Base-by-base conservation (phyloP, 148 eudicot genomes). In the Fagopyrum homotropicum region DNA sequence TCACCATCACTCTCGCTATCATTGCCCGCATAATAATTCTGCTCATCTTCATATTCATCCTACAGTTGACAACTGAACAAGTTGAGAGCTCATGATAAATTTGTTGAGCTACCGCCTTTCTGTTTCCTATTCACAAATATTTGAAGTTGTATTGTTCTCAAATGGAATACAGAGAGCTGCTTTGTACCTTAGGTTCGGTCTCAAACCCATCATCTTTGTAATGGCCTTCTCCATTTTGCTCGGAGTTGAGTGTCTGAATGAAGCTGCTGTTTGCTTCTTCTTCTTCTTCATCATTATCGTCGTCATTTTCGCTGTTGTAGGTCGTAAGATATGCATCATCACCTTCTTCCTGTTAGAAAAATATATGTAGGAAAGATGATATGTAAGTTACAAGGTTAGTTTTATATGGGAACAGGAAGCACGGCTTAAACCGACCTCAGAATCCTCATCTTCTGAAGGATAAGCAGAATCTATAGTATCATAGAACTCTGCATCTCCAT, bases 361-460 rank as follows among this genome's bases (percentile, higher is more conserved):
- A 35, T 35, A 35, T 35, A 35, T 35, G 40, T 45, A 54, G 57
- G 54, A 35, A 12, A 40, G 45, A 64, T 11, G 2, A 48, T 46
- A 52, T 49, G 57, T 7, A 40, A 57, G 51, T 14, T 16, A 29
- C 8, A 30, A 66, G 40, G 4, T 10, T 1, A 10, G 45, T 19
- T 69, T 50, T 15, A 15, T 54, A 72, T 26, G 12, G 45, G 14
- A 57, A 66, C 70, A 66, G 3, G 5, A 66, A 66, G 19, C 71
- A 49, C 8, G 12, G 4, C 26, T 72, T 14, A 26, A 26, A 47
- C 7, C 22, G 16, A 72, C 98, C 96, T 91, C 95, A 12, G 85
- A 78, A 61, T 91, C 92, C 75, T 91, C 98, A 63, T 94, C 96
- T 76, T 94, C 98, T 5, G 92, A 69, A 35, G 85, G 77, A 86